A percentile compares a stretch with the other conserved stretches of the same genome.
Conservation (phyloP, 2,329 filamentous ascomycete species). For the Cucurbitaria berberidis region DNA sequence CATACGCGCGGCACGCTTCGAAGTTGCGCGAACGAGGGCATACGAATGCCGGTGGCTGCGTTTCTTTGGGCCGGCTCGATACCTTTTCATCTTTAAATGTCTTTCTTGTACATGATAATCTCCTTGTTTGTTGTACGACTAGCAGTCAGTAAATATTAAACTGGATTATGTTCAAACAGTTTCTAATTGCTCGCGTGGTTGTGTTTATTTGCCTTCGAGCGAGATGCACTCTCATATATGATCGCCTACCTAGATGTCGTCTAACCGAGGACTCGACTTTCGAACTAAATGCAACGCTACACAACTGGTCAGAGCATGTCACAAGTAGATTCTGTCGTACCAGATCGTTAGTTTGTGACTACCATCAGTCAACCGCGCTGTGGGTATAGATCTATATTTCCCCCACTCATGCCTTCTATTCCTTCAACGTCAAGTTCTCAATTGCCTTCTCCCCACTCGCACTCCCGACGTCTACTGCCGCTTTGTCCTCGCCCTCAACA, state of each 20-base stretch:
- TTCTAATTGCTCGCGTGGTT: too few relatives aligned
- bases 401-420: conserved; percentile 23
- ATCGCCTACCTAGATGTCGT: too few relatives aligned
- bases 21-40: neutral
- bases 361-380: neutral
- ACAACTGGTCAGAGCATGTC: neutral
- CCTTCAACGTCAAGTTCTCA: conserved; percentile 40
- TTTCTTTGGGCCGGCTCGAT: conserved; percentile 9
- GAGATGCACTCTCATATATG: too few relatives aligned
- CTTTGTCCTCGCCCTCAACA: conserved; percentile 52
- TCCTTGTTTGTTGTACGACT: neutral
- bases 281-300: neutral
- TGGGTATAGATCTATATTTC: neutral
- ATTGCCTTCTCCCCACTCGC: conserved; percentile 43
- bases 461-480: conserved; percentile 51
- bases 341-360: neutral
- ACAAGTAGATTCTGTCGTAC: neutral
- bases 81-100: conserved; percentile 12
- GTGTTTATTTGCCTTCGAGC: neutral
- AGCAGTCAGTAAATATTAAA: neutral
- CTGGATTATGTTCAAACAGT: neutral
- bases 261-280: neutral
- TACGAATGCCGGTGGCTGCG: neutral
- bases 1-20: neutral
- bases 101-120: neutral